Percentiles rank a stretch among this genome's conserved stretches.
Conservation (phyloP, 345 rosid species). For the Eucalyptus curtisii region DNA sequence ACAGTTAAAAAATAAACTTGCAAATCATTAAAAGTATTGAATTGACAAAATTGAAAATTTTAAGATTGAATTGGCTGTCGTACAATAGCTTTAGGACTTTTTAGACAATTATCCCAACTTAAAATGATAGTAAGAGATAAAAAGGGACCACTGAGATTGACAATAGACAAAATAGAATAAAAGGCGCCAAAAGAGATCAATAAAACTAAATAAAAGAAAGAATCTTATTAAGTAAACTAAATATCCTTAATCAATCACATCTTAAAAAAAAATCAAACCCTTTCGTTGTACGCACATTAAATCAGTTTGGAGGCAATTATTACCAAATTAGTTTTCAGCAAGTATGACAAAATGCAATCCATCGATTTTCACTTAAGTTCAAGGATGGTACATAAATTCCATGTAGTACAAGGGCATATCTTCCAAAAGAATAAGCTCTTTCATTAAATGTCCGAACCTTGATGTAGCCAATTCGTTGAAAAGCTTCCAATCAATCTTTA, state of each 20-base stretch:
- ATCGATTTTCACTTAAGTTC: neutral
- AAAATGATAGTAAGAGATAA: neutral
- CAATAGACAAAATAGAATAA: neutral
- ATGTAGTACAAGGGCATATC: neutral
- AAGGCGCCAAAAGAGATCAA: neutral
- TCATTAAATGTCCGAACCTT: neutral
- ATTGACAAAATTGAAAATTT: neutral
- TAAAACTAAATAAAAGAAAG: neutral
- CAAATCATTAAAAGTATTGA: too few relatives aligned
- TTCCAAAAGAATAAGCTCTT: neutral
- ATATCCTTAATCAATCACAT: neutral
- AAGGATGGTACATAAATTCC: neutral
- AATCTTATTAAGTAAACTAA: neutral
- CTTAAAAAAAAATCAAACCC: neutral
- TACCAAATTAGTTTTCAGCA: neutral
- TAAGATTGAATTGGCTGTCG: accelerated
- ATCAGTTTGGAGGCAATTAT: neutral
- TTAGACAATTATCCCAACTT: neutral
- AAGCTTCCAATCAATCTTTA: neutral
- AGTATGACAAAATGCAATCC: neutral
- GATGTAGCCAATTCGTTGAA: neutral
- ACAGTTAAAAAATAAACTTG: too few relatives aligned
- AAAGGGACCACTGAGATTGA: neutral
- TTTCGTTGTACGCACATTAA: neutral
- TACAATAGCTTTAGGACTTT: neutral